Conservation (phyloP, 495 filamentous ascomycete species). For the Elaphomyces granulatus region DNA sequence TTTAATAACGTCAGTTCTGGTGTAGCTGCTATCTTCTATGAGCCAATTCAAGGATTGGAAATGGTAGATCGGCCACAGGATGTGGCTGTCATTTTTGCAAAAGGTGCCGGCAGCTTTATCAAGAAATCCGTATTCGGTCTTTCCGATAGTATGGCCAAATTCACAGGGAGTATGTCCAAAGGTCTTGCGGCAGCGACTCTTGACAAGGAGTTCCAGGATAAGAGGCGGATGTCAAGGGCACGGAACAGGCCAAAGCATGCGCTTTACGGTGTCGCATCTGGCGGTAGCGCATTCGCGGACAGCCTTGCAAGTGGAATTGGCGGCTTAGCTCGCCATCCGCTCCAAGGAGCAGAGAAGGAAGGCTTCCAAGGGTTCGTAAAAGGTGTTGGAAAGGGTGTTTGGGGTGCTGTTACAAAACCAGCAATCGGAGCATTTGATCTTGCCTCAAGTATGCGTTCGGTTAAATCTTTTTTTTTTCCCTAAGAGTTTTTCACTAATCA, state of each 20-base stretch:
- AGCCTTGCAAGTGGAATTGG: conserved; percentile 88
- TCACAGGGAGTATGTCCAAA: conserved; percentile 94
- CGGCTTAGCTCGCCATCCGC: conserved; percentile 79
- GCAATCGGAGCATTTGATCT: conserved; percentile 95
- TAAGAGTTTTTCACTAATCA: conserved; percentile 11
- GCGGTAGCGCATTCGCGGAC: conserved; percentile 84
- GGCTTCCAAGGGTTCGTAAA: conserved; percentile 90
- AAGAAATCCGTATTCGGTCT: conserved; percentile 98
- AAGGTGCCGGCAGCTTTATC: conserved; percentile 90
- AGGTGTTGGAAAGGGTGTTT: conserved; percentile 86
- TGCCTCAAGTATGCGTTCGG: conserved; percentile 49
- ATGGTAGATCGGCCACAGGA: conserved; percentile 80
- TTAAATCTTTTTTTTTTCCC: neutral
- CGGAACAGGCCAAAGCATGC: conserved; percentile 94
- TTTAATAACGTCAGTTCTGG: conserved; percentile 98
- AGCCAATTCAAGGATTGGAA: conserved; percentile 93
- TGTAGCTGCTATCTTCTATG: conserved; percentile 95
- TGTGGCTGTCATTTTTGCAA: conserved; percentile 85
- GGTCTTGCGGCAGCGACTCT: conserved; percentile 86
- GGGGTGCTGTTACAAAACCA: conserved; percentile 88
- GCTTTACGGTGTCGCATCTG: conserved; percentile 87
- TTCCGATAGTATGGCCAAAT: conserved; percentile 88
- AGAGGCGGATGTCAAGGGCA: conserved; percentile 81
- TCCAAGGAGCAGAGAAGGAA: conserved; percentile 94
- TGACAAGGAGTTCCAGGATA: conserved; percentile 97